Percentiles rank a stretch among this genome's conserved stretches.
phyloP scores from a whole-genome alignment of 1,139 yeast species.

The Candida pseudoviswanathii region DNA sequence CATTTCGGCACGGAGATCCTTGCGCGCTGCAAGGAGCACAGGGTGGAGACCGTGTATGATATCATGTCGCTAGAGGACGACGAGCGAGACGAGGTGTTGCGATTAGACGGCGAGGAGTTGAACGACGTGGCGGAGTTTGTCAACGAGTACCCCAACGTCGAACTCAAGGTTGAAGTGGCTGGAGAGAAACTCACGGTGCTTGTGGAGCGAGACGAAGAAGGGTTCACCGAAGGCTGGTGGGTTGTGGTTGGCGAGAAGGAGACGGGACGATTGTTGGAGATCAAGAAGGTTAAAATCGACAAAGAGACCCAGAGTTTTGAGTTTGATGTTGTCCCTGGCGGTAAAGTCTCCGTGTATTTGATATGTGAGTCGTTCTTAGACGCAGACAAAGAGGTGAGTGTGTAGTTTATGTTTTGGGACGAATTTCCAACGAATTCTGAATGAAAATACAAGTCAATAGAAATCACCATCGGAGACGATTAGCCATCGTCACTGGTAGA shows the following conservation, averaged over 20 bases:
- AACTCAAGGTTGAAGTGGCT: slow-evolving; percentile 55
- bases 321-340: slow-evolving; percentile 42
- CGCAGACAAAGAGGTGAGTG: slow-evolving; percentile 76
- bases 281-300: slow-evolving; percentile 62
- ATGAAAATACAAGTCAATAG: not conserved
- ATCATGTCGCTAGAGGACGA: slow-evolving; percentile 85
- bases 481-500: too few relatives aligned
- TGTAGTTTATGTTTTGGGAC: not conserved
- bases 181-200: slow-evolving; percentile 49
- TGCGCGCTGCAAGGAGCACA: slow-evolving; percentile 54
- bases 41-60: slow-evolving; percentile 77
- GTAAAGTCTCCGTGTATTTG: slow-evolving; percentile 69
- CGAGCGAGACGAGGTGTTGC: slow-evolving; percentile 65
- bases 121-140: slow-evolving; percentile 82
- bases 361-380: slow-evolving; percentile 90
- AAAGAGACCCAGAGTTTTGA: slow-evolving; percentile 55
- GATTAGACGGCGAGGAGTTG: slow-evolving; percentile 51
- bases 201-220: slow-evolving; percentile 66
- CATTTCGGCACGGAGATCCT: slow-evolving; percentile 55
- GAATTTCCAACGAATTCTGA: not conserved
- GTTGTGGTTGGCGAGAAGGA: slow-evolving; percentile 72
- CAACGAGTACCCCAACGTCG: slow-evolving; percentile 86
- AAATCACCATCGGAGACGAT: too few relatives aligned
- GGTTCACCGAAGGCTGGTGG: slow-evolving; percentile 82
- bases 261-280: slow-evolving; percentile 67